These are phyloP conservation scores for Melocanna baccifera DNA, from an alignment of 176 grass and related monocot species.

Conservation along the genomic window DNA sequence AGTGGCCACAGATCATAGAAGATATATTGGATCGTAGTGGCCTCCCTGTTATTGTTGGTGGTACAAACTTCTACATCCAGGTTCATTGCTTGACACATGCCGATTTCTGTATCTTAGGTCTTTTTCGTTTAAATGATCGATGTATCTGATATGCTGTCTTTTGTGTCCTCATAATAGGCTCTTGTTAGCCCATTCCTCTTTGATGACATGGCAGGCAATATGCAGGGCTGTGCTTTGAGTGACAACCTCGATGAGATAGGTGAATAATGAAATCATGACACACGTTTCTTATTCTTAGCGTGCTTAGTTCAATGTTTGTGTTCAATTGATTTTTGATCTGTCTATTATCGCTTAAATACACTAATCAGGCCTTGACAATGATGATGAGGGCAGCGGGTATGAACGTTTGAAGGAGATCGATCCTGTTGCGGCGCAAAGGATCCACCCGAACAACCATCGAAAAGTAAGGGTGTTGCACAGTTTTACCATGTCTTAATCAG, in stretches of 20 bases:
- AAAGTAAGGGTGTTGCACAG: constrained; percentile 46
- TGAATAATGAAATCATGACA: not conserved
- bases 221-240: constrained; percentile 25
- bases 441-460: constrained; percentile 87
- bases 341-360: not conserved
- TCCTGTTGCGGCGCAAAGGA: constrained; percentile 63
- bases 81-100: constrained; percentile 14
- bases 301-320: not conserved
- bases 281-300: constrained; percentile 5
- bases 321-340: not conserved
- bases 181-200: constrained; percentile 79
- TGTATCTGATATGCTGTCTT: not conserved
- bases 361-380: constrained; percentile 40
- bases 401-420: constrained; percentile 70
- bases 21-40: constrained; percentile 62
- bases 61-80: constrained; percentile 98
- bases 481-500: not conserved
- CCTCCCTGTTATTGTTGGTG: constrained; percentile 86
- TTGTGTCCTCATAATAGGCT: constrained; percentile 38
- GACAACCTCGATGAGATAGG: constrained; percentile 31
- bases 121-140: not conserved
- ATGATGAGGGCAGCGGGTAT: constrained; percentile 41
- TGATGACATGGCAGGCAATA: constrained; percentile 63
- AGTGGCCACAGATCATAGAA: constrained; percentile 62
- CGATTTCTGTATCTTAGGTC: not conserved